A percentile compares a stretch with the other conserved stretches of the same genome.
Conservation (phyloP, 2,329 filamentous ascomycete genomes). For the Myotisia sp. region DNA sequence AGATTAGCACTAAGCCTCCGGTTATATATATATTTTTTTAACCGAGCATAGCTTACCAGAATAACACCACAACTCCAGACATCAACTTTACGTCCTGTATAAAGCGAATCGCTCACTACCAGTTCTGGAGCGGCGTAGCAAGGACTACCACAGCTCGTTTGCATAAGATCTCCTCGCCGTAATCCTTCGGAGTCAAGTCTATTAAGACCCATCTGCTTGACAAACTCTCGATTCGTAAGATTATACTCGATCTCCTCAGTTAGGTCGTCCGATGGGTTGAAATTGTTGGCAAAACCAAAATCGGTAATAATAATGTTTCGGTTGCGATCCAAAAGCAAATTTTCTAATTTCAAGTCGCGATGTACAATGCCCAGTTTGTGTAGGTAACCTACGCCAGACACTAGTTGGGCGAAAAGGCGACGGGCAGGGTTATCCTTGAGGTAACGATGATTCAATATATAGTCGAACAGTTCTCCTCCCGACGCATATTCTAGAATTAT, state of each 20-base stretch:
- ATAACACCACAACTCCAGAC: constrained; percentile 99
- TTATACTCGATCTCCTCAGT: constrained; percentile 81
- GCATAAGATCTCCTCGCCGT: constrained; percentile 88
- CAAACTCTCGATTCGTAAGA: constrained; percentile 71
- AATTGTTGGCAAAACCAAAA: constrained; percentile 97
- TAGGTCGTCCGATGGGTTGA: constrained; percentile 76
- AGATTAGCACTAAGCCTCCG: no score
- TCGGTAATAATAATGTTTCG: constrained; percentile 99
- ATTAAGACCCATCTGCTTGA: constrained; percentile 76
- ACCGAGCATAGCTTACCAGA: constrained; percentile 66
- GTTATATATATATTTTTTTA: no score
- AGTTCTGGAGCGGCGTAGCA: constrained; percentile 96
- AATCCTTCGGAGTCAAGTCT: constrained; percentile 58
- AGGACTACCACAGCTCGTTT: constrained; percentile 94
- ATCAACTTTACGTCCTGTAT: constrained; percentile 94
- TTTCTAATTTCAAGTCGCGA: constrained; percentile 91
- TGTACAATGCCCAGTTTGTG: constrained; percentile 99
- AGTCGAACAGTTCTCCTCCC: constrained; percentile 93
- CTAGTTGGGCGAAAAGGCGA: constrained; percentile 82
- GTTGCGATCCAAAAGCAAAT: constrained; percentile 84
- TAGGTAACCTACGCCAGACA: constrained; percentile 91
- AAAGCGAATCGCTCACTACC: constrained; percentile 91
- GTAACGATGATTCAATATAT: constrained; percentile 93
- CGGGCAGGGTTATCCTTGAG: constrained; percentile 86
- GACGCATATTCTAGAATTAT: constrained; percentile 98